Evolutionary conservation across 495 filamentous ascomycete species (phyloP), one percentile per base, ranked within the genome.

Genomic region (Aspergillus indologenus): DNA sequence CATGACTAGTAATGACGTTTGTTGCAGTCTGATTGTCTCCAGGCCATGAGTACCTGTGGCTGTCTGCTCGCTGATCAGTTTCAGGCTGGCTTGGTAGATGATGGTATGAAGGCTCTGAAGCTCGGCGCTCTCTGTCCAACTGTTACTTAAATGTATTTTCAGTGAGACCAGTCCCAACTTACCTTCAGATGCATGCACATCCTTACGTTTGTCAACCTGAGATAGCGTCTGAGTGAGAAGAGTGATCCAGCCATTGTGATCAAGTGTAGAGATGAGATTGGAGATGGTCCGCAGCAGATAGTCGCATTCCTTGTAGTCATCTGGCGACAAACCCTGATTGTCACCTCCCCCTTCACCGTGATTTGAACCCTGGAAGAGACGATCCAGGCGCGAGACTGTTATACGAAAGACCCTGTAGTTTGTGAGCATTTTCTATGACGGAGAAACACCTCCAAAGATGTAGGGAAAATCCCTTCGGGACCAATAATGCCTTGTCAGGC

Each of bases 201-300:
- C 74, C 8, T 64, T 59, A 22, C 61, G 65, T 49, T 70, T 74
- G 18, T 79, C 77, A 12, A 49, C 45, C 31, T 70, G 71, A 8
- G 55, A 55, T 22, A 71, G 44, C 24, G 72, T 64, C 50, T 77
- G 71, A 3, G 67, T 73, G 14, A 79, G 61, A 50, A 79, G 64
- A 18, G 63, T 65, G 20, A 74, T 60, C 77, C 77, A 79, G 22
- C 75, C 77, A 50, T 67, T 73, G 17, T 78, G 75, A 9, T 72
- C 73, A 57, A 79, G 71, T 1, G 69, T 63, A n/a, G 70, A 68
- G 40, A 95, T 74, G 31, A 93, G 75, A 61, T 89, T 90, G 17
- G 85, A 87, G 0, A 94, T 70, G 2, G 87, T 88, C 60, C 85
- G 85, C 17, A 96, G 69, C 64, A 94, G 87, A 68, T 97, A 96